These are phyloP conservation scores for Penicillium psychrosexuale DNA, from an alignment of 2,329 filamentous ascomycete species.

Conservation along the genomic window DNA sequence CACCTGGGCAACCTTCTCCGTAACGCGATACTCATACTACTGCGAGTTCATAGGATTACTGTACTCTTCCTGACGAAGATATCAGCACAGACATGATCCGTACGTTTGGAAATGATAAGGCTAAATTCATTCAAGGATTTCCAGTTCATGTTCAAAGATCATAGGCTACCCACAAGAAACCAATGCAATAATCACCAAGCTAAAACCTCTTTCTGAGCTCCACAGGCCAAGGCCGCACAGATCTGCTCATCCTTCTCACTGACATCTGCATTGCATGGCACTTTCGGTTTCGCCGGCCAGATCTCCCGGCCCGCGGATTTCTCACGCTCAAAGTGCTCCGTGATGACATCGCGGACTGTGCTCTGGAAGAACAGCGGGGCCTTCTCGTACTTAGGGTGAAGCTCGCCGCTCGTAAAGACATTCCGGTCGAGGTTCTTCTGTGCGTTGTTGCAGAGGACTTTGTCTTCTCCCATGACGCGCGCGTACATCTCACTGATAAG, in stretches of 20 bases:
- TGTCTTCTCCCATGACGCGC: constrained; percentile 63
- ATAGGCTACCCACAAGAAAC: background rate
- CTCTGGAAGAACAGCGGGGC: constrained; percentile 58
- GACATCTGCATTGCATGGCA: constrained; percentile 15
- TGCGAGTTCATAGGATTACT: background rate
- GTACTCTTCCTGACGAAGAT: background rate
- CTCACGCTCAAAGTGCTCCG: constrained; percentile 50
- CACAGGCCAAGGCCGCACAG: constrained; percentile 23
- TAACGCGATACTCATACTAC: too few relatives aligned
- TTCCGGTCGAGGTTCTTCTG: constrained; percentile 62
- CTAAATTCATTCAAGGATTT: background rate
- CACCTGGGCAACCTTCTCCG: too few relatives aligned
- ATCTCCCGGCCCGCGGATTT: constrained; percentile 47
- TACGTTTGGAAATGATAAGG: background rate
- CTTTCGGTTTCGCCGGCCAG: constrained; percentile 49
- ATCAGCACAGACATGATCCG: background rate
- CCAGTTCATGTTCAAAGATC: background rate
- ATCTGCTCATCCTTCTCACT: constrained; percentile 28
- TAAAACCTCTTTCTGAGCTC: constrained; percentile 21
- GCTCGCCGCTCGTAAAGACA: constrained; percentile 60
- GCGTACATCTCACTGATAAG: constrained; percentile 60
- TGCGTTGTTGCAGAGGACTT: constrained; percentile 57
- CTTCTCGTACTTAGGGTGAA: constrained; percentile 61
- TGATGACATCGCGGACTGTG: constrained; percentile 49
- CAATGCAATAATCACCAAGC: constrained; percentile 21